A percentile compares a stretch with the other conserved stretches of the same genome.
Evolutionary conservation across 176 grass and related monocot genomes (phyloP).

Genomic region (Elaeis guineensis): DNA sequence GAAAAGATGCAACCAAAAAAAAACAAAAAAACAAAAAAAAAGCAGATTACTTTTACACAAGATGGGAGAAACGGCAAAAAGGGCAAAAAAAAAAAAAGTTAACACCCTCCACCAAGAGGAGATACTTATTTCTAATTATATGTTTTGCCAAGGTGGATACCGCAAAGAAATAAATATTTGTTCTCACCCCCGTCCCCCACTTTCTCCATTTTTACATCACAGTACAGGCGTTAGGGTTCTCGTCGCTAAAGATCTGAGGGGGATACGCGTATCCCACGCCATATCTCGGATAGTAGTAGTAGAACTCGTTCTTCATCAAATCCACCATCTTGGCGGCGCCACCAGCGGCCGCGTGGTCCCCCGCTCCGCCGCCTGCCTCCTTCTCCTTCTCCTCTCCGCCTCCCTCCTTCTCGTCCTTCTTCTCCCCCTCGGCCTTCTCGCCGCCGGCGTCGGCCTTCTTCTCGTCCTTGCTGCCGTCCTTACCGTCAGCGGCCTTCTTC

Average conservation of each 20-base stretch:
- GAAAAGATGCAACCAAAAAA: too few species aligned
- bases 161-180: too few species aligned
- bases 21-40: too few species aligned
- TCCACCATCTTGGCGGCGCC: conserved; percentile 24
- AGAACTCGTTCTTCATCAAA: conserved; percentile 16
- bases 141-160: too few species aligned
- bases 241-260: conserved; percentile 71
- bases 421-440: too few species aligned
- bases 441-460: conserved; percentile 19
- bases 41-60: too few species aligned
- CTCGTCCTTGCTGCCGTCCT: conserved; percentile 25
- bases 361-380: conserved; percentile 10
- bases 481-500: not conserved
- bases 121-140: too few species aligned
- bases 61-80: too few species aligned
- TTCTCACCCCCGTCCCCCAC: not conserved
- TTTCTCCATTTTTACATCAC: conserved; percentile 43
- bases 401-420: too few species aligned
- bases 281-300: conserved; percentile 56
- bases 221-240: conserved; percentile 78
- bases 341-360: conserved; percentile 1
- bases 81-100: too few species aligned
- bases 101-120: too few species aligned
- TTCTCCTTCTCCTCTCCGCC: conserved; percentile 30
- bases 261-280: conserved; percentile 36